Evolutionary conservation across 768 basidiomycete species (phyloP).

Genomic region (Clitopilus passeckerianus): DNA sequence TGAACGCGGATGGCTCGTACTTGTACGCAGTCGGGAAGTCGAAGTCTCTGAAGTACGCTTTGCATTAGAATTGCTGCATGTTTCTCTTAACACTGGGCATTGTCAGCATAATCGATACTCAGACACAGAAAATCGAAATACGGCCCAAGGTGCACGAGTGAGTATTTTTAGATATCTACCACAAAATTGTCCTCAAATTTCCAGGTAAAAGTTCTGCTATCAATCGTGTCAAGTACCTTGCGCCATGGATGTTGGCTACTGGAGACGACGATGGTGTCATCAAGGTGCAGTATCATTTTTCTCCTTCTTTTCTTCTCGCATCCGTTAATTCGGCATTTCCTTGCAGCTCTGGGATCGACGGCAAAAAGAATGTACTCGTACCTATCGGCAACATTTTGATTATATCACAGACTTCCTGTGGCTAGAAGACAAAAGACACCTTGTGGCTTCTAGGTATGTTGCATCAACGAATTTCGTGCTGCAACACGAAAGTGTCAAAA

Average conservation of each 20-base stretch:
- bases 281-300: constrained; percentile 51
- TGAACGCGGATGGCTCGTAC: constrained; percentile 61
- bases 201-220: constrained; percentile 60
- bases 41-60: constrained; percentile 69
- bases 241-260: constrained; percentile 70
- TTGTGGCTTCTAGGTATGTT: constrained; percentile 81
- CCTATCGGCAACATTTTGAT: constrained; percentile 87
- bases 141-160: constrained; percentile 63
- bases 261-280: constrained; percentile 95
- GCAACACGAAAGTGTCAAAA: background rate
- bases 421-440: constrained; percentile 77
- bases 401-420: constrained; percentile 92
- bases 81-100: constrained; percentile 7
- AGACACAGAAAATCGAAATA: constrained; percentile 47
- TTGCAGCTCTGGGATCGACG: constrained; percentile 87
- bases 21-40: constrained; percentile 82
- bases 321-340: background rate
- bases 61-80: background rate
- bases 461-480: background rate
- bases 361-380: constrained; percentile 53
- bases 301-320: constrained; percentile 1
- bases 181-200: constrained; percentile 8
- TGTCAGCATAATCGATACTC: constrained; percentile 62
- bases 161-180: constrained; percentile 21
- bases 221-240: constrained; percentile 75